phyloP scores from a whole-genome alignment of 2,329 filamentous ascomycete genomes.

The Westerdykella sp. region DNA sequence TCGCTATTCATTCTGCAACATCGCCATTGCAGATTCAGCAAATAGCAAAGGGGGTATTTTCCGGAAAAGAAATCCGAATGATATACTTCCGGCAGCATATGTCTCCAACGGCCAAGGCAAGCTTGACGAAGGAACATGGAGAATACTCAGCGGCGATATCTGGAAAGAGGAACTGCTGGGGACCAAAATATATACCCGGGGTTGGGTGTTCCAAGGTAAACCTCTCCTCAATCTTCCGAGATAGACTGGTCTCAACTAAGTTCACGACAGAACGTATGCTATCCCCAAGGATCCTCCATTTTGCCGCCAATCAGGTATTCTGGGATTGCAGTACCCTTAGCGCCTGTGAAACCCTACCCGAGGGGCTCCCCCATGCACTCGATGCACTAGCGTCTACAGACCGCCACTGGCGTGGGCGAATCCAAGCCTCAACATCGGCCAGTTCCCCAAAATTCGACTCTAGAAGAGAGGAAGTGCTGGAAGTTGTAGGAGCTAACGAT shows the following conservation, averaged over 20 bases:
- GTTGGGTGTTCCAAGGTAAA: constrained; percentile 29
- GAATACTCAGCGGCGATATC: constrained; percentile 12
- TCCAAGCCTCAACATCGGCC: constrained; percentile 8
- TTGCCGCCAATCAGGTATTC: constrained; percentile 18
- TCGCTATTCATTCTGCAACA: constrained; percentile 23
- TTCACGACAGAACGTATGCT: constrained; percentile 19
- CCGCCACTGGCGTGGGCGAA: constrained; percentile 20
- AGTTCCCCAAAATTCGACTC: not conserved
- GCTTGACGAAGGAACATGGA: constrained; percentile 8
- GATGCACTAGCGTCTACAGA: constrained; percentile 13
- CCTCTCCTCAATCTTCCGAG: not conserved
- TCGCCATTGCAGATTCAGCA: constrained; percentile 18
- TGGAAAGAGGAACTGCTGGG: constrained; percentile 18
- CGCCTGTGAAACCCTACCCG: constrained; percentile 20
- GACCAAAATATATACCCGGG: constrained; percentile 14
- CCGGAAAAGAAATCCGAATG: constrained; percentile 10
- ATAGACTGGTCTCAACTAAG: not conserved
- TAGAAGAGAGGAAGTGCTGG: not conserved
- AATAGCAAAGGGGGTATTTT: constrained; percentile 17
- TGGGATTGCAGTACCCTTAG: constrained; percentile 23
- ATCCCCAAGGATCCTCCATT: constrained; percentile 22
- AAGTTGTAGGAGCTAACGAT: constrained; percentile 14
- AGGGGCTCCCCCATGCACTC: constrained; percentile 15
- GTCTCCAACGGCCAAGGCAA: not conserved
- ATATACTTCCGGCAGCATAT: constrained; percentile 13